Evolutionary conservation across 164 flowering plant species (phyloP).

Genomic region (Akebia trifoliata): DNA sequence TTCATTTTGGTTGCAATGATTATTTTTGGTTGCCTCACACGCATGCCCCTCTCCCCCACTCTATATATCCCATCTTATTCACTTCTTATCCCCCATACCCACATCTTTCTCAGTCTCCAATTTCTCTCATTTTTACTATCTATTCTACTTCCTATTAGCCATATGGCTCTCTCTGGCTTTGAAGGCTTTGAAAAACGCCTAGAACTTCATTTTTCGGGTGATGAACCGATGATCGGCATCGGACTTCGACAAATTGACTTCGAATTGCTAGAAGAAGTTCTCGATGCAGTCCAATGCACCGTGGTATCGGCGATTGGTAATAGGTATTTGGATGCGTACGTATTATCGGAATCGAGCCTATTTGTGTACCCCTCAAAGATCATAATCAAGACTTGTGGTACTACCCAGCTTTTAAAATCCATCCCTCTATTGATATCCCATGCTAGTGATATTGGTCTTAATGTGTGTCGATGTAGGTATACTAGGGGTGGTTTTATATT

Average conservation of each 20-base stretch:
- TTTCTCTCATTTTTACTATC: background rate
- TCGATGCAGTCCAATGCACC: conserved; percentile 78
- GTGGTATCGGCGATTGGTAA: conserved; percentile 82
- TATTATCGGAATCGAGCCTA: conserved; percentile 84
- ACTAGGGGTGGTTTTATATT: conserved; percentile 87
- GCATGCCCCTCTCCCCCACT: conserved; percentile 37
- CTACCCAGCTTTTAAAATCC: conserved; percentile 85
- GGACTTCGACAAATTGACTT: conserved; percentile 58
- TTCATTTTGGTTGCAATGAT: conserved; percentile 55
- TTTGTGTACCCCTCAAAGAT: conserved; percentile 84
- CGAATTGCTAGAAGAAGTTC: conserved; percentile 38
- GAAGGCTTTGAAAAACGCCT: conserved; percentile 89
- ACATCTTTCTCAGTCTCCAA: background rate
- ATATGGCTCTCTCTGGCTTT: conserved; percentile 72
- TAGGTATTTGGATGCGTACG: conserved; percentile 70
- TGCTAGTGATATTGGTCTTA: conserved; percentile 48
- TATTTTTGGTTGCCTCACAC: conserved; percentile 74
- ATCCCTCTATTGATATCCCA: conserved; percentile 50
- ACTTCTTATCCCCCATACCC: too few relatives aligned
- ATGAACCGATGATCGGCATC: conserved; percentile 30
- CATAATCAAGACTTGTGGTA: conserved; percentile 94
- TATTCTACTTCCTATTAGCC: background rate
- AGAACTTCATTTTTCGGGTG: conserved; percentile 77
- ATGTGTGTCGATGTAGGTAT: conserved; percentile 50
- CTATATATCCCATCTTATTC: conserved; percentile 7